phyloP scores from a whole-genome alignment of 805 yeast species.

The Candida awuae region DNA sequence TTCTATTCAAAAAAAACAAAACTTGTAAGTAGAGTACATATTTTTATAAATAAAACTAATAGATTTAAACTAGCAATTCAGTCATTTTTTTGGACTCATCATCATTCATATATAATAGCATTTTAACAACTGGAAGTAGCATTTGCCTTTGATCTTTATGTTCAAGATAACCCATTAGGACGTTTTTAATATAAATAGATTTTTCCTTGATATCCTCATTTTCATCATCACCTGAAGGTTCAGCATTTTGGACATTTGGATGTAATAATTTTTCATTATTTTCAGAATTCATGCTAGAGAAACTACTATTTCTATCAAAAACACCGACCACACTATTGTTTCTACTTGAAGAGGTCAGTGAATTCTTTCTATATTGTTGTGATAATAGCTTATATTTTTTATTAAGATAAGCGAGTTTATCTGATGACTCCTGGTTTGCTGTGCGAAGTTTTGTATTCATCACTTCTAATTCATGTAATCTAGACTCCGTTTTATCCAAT shows the following conservation, averaged over 20 bases:
- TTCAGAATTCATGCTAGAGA: slow-evolving; percentile 1
- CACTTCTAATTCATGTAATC: slow-evolving; percentile 48
- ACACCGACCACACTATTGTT: slow-evolving; percentile 5
- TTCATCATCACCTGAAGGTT: slow-evolving; percentile 13
- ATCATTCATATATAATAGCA: slow-evolving; percentile 58
- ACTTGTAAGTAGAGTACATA: no score
- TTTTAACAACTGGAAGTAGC: slow-evolving; percentile 77
- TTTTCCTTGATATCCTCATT: slow-evolving; percentile 34
- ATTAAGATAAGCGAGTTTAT: slow-evolving; percentile 60
- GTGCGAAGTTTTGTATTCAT: slow-evolving; percentile 46
- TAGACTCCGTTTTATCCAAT: slow-evolving; percentile 41
- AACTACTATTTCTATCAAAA: slow-evolving; percentile 13
- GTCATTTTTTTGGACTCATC: slow-evolving; percentile 67
- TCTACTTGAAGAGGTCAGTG: slow-evolving; percentile 19
- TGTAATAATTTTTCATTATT: slow-evolving; percentile 4
- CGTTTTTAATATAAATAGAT: slow-evolving; percentile 79
- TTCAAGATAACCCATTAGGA: slow-evolving; percentile 82
- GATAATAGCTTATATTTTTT: slow-evolving; percentile 62
- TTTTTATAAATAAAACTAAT: background rate
- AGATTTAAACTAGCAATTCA: slow-evolving; percentile 3
- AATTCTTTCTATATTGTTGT: slow-evolving; percentile 39
- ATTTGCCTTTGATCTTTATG: slow-evolving; percentile 86
- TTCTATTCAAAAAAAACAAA: no score
- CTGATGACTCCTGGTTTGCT: slow-evolving; percentile 57
- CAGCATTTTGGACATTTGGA: slow-evolving; percentile 1